Conservation (phyloP, 176 grass and related monocot genomes). For the Triticum monococcum region DNA sequence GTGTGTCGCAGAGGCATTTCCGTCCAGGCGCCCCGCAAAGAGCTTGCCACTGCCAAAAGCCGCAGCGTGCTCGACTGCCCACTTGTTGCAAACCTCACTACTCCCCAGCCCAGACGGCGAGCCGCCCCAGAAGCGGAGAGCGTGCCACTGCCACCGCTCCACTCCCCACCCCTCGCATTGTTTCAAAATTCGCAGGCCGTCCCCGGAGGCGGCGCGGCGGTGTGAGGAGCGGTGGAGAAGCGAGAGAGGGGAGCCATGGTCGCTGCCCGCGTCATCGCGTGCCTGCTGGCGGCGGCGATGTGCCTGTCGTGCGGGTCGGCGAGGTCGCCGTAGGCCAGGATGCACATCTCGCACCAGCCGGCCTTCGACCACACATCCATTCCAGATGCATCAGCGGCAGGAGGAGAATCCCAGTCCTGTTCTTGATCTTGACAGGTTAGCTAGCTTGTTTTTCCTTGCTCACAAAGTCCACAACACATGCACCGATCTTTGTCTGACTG, state of each 20-base stretch:
- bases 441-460: no score
- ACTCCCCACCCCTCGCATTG: slow-evolving; percentile 33
- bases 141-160: not conserved
- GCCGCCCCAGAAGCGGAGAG: slow-evolving; percentile 4
- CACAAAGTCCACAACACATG: no score
- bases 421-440: no score
- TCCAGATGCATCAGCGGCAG: no score
- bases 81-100: no score
- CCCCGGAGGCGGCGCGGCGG: slow-evolving; percentile 3
- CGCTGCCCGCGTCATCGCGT: slow-evolving; percentile 26
- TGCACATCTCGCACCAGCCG: slow-evolving; percentile 86
- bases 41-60: no score
- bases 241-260: slow-evolving; percentile 40
- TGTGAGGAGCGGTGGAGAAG: not conserved
- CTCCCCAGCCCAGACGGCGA: slow-evolving; percentile 32
- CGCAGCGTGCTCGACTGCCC: no score
- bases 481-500: no score
- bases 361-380: slow-evolving; percentile 98
- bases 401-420: no score
- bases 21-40: no score
- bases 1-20: no score
- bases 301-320: slow-evolving; percentile 51
- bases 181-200: slow-evolving; percentile 30
- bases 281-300: slow-evolving; percentile 51
- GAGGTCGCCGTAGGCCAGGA: slow-evolving; percentile 33